A percentile compares a stretch with the other conserved stretches of the same genome.
Conservation (phyloP, 2,329 filamentous ascomycete genomes). For the Colletotrichum sp. region DNA sequence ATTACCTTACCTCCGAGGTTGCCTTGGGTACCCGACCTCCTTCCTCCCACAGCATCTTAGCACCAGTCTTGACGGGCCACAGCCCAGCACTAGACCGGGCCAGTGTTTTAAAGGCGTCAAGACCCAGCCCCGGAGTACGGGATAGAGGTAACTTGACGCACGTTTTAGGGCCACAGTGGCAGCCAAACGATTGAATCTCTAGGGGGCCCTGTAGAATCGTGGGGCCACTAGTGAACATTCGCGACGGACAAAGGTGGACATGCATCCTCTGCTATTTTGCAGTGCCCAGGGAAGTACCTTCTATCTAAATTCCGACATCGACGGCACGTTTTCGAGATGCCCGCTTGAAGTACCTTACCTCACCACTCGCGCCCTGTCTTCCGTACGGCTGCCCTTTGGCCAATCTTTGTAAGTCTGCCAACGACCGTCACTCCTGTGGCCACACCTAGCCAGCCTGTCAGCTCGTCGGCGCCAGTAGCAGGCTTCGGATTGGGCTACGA, state of each 20-base stretch:
- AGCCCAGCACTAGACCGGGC: constrained; percentile 14
- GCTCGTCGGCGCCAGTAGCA: neutral
- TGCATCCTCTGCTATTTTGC: neutral
- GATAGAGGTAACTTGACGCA: constrained; percentile 17
- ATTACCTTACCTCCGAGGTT: no score
- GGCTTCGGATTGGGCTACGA: neutral
- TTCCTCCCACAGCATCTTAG: neutral
- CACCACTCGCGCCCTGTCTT: neutral
- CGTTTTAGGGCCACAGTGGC: constrained; percentile 11
- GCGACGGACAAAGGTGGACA: neutral
- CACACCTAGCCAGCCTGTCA: neutral
- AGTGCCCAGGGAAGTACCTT: neutral
- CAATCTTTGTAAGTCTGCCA: neutral
- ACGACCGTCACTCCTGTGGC: neutral
- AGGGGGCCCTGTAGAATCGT: constrained; percentile 3
- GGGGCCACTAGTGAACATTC: neutral
- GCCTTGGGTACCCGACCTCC: neutral
- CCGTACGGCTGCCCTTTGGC: neutral
- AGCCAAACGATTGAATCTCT: neutral
- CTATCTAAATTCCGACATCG: neutral
- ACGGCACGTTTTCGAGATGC: neutral
- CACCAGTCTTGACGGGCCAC: neutral
- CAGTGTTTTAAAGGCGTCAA: constrained; percentile 17
- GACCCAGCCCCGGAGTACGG: constrained; percentile 6
- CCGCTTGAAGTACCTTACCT: neutral